Percentiles rank a stretch among this genome's conserved stretches.
Conservation (phyloP, 164 flowering plant genomes). For the Vitis cinerea region DNA sequence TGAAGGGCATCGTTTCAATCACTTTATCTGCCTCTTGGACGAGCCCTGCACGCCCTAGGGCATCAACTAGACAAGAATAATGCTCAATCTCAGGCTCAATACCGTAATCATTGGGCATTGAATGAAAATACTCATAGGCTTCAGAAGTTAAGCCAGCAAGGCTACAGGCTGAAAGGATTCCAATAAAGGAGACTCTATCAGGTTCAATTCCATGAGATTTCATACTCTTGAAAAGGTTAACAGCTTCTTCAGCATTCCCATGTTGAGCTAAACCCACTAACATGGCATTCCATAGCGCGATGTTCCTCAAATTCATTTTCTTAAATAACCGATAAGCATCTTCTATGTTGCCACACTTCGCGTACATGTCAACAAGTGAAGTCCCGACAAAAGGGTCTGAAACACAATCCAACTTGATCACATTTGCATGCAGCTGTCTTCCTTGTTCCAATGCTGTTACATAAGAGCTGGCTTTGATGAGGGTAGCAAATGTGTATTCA, state of each 20-base stretch:
- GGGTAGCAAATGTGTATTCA: constrained; percentile 50
- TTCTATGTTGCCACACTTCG: constrained; percentile 39
- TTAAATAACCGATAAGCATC: constrained; percentile 42
- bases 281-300: constrained; percentile 61
- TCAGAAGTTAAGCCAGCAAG: constrained; percentile 57
- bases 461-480: constrained; percentile 58
- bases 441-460: constrained; percentile 51
- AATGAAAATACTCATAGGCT: constrained; percentile 40
- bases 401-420: constrained; percentile 37
- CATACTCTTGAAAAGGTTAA: constrained; percentile 44
- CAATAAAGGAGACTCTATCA: constrained; percentile 59
- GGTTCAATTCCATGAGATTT: constrained; percentile 34
- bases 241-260: constrained; percentile 56
- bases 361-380: constrained; percentile 49
- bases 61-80: constrained; percentile 66
- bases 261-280: constrained; percentile 62
- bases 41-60: constrained; percentile 66
- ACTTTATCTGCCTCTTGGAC: constrained; percentile 49
- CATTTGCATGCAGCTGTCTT: constrained; percentile 54
- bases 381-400: constrained; percentile 51
- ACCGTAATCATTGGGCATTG: constrained; percentile 35
- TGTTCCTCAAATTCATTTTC: constrained; percentile 26
- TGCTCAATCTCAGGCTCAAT: constrained; percentile 60
- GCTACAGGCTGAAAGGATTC: constrained; percentile 71
- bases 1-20: constrained; percentile 44